Percentiles rank a stretch among this genome's conserved stretches.
phyloP scores from a whole-genome alignment of 148 eudicot genomes.

The Amaranthus hypochondriacus region DNA sequence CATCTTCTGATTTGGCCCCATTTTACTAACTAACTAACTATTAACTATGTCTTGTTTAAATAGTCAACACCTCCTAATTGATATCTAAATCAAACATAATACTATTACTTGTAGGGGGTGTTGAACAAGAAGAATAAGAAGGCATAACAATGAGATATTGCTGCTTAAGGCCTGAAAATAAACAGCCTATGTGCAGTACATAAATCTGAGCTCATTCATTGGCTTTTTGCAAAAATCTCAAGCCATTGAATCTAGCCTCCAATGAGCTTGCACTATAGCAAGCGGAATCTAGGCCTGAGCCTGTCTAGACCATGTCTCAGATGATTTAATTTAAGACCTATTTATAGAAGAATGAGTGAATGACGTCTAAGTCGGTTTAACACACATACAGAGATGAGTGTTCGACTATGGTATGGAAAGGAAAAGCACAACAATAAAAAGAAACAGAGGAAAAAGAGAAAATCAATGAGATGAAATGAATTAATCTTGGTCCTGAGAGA shows the following conservation, averaged over 20 bases:
- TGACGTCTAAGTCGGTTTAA: too few relatives aligned
- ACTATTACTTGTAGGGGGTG: background rate
- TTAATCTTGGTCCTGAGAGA: conserved; percentile 36
- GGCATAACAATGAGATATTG: background rate
- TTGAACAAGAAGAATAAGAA: too few relatives aligned
- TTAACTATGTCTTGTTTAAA: background rate
- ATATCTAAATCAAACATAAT: background rate
- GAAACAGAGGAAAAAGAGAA: background rate
- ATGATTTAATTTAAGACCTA: background rate
- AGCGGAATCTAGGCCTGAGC: too few relatives aligned
- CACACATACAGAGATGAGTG: too few relatives aligned
- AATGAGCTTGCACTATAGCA: background rate
- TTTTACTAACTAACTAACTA: conserved; percentile 7
- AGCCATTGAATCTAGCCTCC: conserved; percentile 23
- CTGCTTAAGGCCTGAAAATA: conserved; percentile 43
- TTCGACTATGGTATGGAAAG: background rate
- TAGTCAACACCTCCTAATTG: background rate
- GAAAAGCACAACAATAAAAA: background rate
- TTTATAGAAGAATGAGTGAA: background rate
- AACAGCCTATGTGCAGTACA: conserved; percentile 43
- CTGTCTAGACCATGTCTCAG: background rate
- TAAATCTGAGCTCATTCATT: background rate
- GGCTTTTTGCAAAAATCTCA: conserved; percentile 30
- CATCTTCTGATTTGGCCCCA: conserved; percentile 11
- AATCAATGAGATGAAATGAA: background rate